Evolutionary conservation across 768 basidiomycete genomes (phyloP).

Genomic region (Albatrellus ellisii): DNA sequence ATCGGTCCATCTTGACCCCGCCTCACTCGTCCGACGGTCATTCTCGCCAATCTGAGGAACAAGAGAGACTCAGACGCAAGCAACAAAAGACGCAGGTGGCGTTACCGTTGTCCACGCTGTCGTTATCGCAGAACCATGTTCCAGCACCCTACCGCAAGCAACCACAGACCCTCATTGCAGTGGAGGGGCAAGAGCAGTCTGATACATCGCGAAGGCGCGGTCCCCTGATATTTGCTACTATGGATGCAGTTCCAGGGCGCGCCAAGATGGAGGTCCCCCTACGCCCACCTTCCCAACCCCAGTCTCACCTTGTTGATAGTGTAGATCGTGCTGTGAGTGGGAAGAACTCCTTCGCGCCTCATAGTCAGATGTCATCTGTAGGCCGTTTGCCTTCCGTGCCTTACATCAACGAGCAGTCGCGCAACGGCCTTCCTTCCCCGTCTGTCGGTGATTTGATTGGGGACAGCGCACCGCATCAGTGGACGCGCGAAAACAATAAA

Average conservation of each 20-base stretch:
- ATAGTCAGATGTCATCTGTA: neutral
- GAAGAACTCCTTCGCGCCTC: neutral
- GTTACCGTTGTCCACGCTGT: neutral
- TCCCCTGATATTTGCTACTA: constrained; percentile 53
- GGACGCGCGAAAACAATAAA: neutral
- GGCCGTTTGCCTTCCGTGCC: too few relatives aligned
- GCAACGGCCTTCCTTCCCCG: too few relatives aligned
- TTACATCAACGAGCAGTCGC: too few relatives aligned
- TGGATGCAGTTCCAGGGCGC: constrained; percentile 16
- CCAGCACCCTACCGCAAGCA: neutral
- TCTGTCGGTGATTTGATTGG: too few relatives aligned
- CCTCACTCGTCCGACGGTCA: neutral
- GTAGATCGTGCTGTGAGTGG: neutral
- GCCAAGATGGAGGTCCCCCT: constrained; percentile 4
- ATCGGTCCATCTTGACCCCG: neutral
- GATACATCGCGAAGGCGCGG: constrained; percentile 26
- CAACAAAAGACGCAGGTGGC: neutral
- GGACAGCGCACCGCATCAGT: too few relatives aligned
- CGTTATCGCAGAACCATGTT: neutral
- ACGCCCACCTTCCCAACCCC: neutral
- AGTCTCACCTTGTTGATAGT: neutral
- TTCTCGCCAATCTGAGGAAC: neutral
- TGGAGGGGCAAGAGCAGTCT: neutral
- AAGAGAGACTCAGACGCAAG: neutral
- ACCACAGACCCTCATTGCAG: neutral